phyloP scores from a whole-genome alignment of 2,329 filamentous ascomycete species.

The Colletotrichum chlorophyti region DNA sequence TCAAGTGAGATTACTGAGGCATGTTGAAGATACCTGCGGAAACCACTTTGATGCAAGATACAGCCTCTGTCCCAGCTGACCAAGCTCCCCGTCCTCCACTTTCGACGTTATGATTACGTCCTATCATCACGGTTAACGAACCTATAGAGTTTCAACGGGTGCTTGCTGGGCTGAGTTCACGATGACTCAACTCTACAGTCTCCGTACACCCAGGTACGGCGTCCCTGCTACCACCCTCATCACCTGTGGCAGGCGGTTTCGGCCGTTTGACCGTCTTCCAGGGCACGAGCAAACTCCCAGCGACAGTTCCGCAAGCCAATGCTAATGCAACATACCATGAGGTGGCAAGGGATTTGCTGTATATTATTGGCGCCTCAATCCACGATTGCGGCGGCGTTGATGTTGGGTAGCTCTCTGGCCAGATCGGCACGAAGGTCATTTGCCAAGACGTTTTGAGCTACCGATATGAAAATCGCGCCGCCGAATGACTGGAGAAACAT shows the following conservation, averaged over 20 bases:
- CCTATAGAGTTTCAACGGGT: too few species aligned
- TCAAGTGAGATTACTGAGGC: too few species aligned
- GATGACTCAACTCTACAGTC: slow-evolving; percentile 5
- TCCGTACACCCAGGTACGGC: not conserved
- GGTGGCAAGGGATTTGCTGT: slow-evolving; percentile 8
- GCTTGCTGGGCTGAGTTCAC: not conserved
- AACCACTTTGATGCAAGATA: too few species aligned
- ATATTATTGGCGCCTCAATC: slow-evolving; percentile 10
- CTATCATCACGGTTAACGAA: too few species aligned
- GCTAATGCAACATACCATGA: slow-evolving; percentile 15
- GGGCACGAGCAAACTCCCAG: slow-evolving; percentile 3
- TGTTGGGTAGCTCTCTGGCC: not conserved
- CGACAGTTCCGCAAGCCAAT: not conserved
- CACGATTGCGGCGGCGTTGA: slow-evolving; percentile 9
- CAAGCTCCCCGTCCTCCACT: too few species aligned
- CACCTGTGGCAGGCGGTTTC: not conserved
- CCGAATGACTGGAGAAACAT: slow-evolving; percentile 24
- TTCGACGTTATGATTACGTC: too few species aligned
- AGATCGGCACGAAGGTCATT: slow-evolving; percentile 1
- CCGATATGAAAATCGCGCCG: slow-evolving; percentile 19
- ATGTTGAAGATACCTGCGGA: too few species aligned
- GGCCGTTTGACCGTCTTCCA: slow-evolving; percentile 9
- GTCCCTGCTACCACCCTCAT: not conserved
- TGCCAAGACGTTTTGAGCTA: slow-evolving; percentile 16
- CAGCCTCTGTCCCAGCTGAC: too few species aligned